phyloP scores from a whole-genome alignment of 352 stramenopile genomes.

The Thraustochytrium sp. region DNA sequence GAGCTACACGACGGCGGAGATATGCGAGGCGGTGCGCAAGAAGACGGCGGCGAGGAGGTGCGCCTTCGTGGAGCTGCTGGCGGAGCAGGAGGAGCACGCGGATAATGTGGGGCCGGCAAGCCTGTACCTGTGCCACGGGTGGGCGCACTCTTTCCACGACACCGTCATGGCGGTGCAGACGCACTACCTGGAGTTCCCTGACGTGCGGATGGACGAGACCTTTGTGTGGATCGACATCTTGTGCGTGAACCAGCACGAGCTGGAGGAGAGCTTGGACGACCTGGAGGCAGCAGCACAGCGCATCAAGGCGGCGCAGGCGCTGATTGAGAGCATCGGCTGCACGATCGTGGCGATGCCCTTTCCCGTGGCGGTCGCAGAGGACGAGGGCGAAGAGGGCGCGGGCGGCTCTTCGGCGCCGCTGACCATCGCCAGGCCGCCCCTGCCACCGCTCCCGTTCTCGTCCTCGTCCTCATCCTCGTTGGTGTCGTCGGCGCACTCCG shows the following conservation, averaged over 20 bases:
- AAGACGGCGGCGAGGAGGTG: neutral
- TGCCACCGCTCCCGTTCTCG: too few species aligned
- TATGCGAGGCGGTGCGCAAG: neutral
- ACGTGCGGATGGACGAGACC: neutral
- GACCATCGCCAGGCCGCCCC: too few species aligned
- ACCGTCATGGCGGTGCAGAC: slow-evolving; percentile 3
- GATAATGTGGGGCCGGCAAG: neutral
- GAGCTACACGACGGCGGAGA: neutral
- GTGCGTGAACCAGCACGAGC: slow-evolving; percentile 26
- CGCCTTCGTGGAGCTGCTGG: slow-evolving; percentile 8
- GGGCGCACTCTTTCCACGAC: neutral
- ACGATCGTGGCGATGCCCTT: slow-evolving; percentile 15
- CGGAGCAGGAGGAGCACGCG: neutral
- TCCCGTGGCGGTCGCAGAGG: neutral
- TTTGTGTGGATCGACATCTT: slow-evolving; percentile 46
- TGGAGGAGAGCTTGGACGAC: neutral
- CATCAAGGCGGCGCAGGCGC: neutral
- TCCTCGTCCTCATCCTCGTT: too few species aligned
- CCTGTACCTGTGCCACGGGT: slow-evolving; percentile 23
- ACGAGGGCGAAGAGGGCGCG: too few species aligned
- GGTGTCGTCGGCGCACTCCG: too few species aligned
- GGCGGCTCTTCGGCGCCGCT: too few species aligned
- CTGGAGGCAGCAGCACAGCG: neutral
- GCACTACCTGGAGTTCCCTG: neutral
- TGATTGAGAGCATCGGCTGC: neutral